Base-by-base conservation (phyloP, 306 rosid genomes). In the Parietaria judaica region DNA sequence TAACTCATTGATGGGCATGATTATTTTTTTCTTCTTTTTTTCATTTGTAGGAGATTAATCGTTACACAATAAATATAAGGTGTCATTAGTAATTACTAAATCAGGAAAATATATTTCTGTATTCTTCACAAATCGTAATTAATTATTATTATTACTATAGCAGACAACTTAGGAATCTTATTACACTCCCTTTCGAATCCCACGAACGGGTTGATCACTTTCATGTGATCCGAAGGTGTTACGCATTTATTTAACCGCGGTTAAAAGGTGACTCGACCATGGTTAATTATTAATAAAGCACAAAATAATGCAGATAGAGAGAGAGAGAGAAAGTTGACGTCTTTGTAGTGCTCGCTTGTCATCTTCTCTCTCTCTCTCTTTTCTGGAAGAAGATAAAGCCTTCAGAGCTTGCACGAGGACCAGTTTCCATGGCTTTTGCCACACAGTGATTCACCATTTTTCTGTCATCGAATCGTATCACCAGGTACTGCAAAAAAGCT, bases 341-440 rank as follows among this genome's bases (percentile, higher is more conserved):
- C 45, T 41, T 54, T 36, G 15, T 56, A 17, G 31, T 4, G 31
- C 31, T 35, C n/a, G 48, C 61, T 38, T 14, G 4, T 38, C 61
- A 38, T 34, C 12, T 3, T 35, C 14, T 35, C 11, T 55, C 11
- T 12, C 16, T 57, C 23, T 57, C 61, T 57, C 17, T 14, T 31
- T 31, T 8, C 37, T 4, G 41, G 36, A 55, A 55, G 43, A 7
- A 31, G n/a, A 55, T 14, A 55, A 55, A 13, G 53, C 64, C 13
- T 60, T 60, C 50, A 44, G 64, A 44, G 51, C 36, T 60, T 5
- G 64, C 64, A 60, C 51, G 64, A 44, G 64, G 52, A 9, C 9
- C 64, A 14, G 8, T 6, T 39, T 60, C 51, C 52, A 60, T 60
- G 52, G 64, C 37, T 60, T 60, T 45, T 60, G 6, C 51, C 37